A percentile compares a stretch with the other conserved stretches of the same genome.
These are phyloP conservation scores for Starmerella floricola DNA, from an alignment of 805 yeast genomes.

Conservation along the genomic window DNA sequence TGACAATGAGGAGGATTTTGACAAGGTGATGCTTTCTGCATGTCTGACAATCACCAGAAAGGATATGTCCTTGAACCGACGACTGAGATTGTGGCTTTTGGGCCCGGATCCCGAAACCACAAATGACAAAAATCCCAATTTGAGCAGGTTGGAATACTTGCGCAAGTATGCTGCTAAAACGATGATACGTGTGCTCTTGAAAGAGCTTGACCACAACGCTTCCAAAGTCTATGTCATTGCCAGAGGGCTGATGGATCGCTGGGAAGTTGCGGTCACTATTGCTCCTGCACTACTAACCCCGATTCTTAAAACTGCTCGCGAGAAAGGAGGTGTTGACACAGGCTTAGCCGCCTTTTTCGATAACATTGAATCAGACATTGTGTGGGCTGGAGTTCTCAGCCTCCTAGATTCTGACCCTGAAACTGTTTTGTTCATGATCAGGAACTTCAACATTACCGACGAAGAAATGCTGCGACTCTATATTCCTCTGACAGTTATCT, in stretches of 20 bases:
- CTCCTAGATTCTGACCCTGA: slow-evolving; percentile 34
- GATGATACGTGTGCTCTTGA: slow-evolving; percentile 43
- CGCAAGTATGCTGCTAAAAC: slow-evolving; percentile 40
- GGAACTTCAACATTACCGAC: slow-evolving; percentile 62
- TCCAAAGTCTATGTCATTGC: slow-evolving; percentile 46
- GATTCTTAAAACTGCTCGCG: slow-evolving; percentile 34
- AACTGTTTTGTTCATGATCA: slow-evolving; percentile 47
- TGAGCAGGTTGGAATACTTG: slow-evolving; percentile 46
- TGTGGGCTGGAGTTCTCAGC: slow-evolving; percentile 55
- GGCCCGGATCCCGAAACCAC: slow-evolving; percentile 52
- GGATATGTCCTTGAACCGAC: slow-evolving; percentile 89
- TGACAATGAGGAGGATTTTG: slow-evolving; percentile 40
- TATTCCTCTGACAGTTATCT: slow-evolving; percentile 54
- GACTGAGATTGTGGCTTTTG: slow-evolving; percentile 85
- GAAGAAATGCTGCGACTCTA: slow-evolving; percentile 76
- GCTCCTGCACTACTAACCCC: slow-evolving; percentile 63
- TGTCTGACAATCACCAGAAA: slow-evolving; percentile 51
- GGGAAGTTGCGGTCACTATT: slow-evolving; percentile 79
- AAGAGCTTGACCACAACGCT: slow-evolving; percentile 26
- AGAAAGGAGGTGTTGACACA: slow-evolving; percentile 3
- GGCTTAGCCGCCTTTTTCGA: slow-evolving; percentile 67
- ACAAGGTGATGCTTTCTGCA: slow-evolving; percentile 50
- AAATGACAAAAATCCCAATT: slow-evolving; percentile 6
- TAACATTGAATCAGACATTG: slow-evolving; percentile 65
- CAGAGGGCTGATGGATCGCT: slow-evolving; percentile 70